Conservation (phyloP, 108 stramenopile species). For the Hondaea fermentalgiana region DNA sequence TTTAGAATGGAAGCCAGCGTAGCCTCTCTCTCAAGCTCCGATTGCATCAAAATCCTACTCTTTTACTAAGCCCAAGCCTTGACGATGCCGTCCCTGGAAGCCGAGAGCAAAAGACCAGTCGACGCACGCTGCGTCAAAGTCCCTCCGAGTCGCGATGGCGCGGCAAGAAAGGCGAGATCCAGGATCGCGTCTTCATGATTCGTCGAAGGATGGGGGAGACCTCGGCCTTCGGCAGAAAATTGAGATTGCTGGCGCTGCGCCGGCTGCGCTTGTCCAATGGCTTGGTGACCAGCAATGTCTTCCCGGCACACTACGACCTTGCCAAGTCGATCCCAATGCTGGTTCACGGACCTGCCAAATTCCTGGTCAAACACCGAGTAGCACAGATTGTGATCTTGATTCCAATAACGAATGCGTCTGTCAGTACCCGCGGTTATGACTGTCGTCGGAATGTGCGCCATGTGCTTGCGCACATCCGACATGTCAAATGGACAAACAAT, state of each 20-base stretch:
- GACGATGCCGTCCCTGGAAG: background rate
- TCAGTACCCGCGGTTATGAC: background rate
- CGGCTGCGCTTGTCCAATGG: too few species aligned
- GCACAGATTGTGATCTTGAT: background rate
- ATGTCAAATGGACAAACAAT: constrained; percentile 1
- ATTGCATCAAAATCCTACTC: background rate
- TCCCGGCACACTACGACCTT: background rate
- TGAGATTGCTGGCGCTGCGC: background rate
- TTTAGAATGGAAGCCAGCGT: background rate
- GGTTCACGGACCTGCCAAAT: background rate
- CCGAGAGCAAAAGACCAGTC: background rate
- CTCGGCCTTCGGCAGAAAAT: background rate
- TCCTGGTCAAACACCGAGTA: constrained; percentile 16
- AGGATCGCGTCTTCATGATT: background rate
- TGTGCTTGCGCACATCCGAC: background rate
- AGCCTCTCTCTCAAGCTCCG: background rate
- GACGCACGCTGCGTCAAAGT: background rate
- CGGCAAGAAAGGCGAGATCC: background rate
- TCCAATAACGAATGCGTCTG: background rate
- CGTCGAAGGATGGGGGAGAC: background rate
- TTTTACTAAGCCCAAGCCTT: background rate
- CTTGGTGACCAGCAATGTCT: background rate
- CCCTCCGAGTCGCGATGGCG: background rate
- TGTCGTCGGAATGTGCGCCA: background rate
- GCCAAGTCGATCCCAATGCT: background rate